Evolutionary conservation across 2,329 filamentous ascomycete genomes (phyloP).

Genomic region (Exophiala mesophila): DNA sequence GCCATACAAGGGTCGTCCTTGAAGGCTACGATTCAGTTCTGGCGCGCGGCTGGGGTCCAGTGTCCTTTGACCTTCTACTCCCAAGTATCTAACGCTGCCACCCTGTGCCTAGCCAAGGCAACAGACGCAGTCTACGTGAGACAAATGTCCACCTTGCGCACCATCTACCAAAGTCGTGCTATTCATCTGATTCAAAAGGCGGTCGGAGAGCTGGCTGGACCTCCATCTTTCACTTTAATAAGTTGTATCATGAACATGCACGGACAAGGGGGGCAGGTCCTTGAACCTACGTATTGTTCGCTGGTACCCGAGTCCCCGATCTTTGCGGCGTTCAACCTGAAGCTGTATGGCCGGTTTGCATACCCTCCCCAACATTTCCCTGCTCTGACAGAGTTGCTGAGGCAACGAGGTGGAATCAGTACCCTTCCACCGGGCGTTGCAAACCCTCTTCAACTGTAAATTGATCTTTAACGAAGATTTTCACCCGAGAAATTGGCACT

Average conservation of each 20-base stretch:
- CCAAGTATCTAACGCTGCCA: slow-evolving; percentile 4
- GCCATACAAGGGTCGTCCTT: slow-evolving; percentile 2
- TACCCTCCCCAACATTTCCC: slow-evolving; percentile 2
- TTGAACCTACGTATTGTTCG: background rate
- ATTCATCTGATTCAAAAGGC: slow-evolving; percentile 3
- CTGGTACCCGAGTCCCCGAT: slow-evolving; percentile 4
- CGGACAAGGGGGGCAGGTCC: background rate
- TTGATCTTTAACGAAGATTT: background rate
- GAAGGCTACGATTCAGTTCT: background rate
- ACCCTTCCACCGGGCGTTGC: slow-evolving; percentile 4
- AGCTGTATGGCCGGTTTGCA: slow-evolving; percentile 3
- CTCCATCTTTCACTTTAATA: slow-evolving; percentile 2
- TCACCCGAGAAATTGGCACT: background rate
- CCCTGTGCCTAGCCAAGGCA: slow-evolving; percentile 2
- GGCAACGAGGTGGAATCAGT: slow-evolving; percentile 4
- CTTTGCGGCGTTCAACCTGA: slow-evolving; percentile 4
- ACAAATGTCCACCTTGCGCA: background rate
- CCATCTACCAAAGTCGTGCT: slow-evolving; percentile 1
- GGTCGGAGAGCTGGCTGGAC: background rate
- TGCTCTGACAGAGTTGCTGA: slow-evolving; percentile 1
- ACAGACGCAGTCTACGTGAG: background rate
- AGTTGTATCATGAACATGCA: slow-evolving; percentile 7
- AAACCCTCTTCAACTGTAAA: slow-evolving; percentile 6
- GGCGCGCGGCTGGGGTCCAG: slow-evolving; percentile 2
- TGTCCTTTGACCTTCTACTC: slow-evolving; percentile 1